Evolutionary conservation across 2,329 filamentous ascomycete genomes (phyloP), one percentile per base, ranked within the genome.

Genomic region (Raffaelea arxii): DNA sequence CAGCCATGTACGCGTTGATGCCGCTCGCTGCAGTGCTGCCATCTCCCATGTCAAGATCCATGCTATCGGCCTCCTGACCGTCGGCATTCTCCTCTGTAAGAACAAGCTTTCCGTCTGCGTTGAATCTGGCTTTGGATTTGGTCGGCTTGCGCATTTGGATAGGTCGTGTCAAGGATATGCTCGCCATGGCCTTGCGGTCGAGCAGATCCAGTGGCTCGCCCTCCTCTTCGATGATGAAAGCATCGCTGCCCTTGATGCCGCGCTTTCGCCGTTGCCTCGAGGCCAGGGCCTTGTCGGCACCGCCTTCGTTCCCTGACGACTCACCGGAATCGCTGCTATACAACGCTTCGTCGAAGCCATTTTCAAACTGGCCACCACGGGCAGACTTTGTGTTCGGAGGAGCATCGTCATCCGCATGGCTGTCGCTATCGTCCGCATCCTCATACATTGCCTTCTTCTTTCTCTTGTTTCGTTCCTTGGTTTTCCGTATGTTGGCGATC

Each of bases 121-220:
- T 81, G 14, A 73, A 73, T 70, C 79, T 85, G 45, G 81, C 81
- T 63, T 82, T 85, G 44, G 71, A 75, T 61, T 74, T 78, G 37
- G 67, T 76, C 45, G 70, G 71, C 56, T 74, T 72, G 60, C 77
- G 77, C 54, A 75, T 65, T 60, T 80, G 82, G 46, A 76, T 66
- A 4, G 90, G 91, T 63, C 89, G 91, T 11, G 88, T 95, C 5
- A 86, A 87, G 3, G 90, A 95, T 58, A 98, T 96, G 62, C 88
- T 92, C 46, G 88, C 91, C 37, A 98, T 77, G 9, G 90, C 88
- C 60, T 83, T 84, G 51, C 87, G 85, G 58, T 92, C 91, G 16
- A 98, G 78, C 40, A 98, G 77, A 68, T 98, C 92, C 37, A 98
- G 82, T 1, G 92, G 92, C 63, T 97, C 92, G 56, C 94, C 86